A percentile compares a stretch with the other conserved stretches of the same genome.
Conservation (phyloP, 345 rosid genomes). For the Eucalyptus polyanthemos region DNA sequence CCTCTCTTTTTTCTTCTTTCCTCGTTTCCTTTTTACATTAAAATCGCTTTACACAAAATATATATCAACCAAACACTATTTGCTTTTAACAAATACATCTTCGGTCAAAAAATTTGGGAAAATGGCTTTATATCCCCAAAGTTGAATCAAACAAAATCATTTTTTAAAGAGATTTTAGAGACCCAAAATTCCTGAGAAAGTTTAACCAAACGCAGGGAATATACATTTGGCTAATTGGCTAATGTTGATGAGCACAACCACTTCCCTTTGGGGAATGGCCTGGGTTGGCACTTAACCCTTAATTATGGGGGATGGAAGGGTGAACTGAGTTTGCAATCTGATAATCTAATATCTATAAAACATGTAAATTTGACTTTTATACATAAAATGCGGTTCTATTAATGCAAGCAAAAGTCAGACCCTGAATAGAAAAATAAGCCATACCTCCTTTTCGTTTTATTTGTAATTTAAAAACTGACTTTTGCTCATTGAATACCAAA, state of each 20-base stretch:
- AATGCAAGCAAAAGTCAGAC: not conserved
- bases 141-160: not conserved
- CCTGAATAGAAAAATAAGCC: not conserved
- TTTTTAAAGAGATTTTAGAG: too few species aligned
- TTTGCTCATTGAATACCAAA: not conserved
- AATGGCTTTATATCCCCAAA: not conserved
- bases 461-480: not conserved
- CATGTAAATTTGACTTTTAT: not conserved
- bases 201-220: too few species aligned
- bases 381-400: not conserved
- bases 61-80: not conserved
- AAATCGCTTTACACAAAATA: not conserved
- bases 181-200: too few species aligned
- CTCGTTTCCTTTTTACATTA: not conserved
- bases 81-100: not conserved
- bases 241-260: too few species aligned
- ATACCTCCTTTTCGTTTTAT: not conserved
- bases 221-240: too few species aligned
- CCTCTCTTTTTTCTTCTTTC: not conserved
- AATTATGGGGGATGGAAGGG: too few species aligned
- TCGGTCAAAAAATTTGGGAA: not conserved
- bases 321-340: not conserved
- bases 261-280: too few species aligned
- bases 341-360: not conserved
- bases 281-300: too few species aligned